Evolutionary conservation across 768 basidiomycete genomes (phyloP), one percentile per base, ranked within the genome.

Genomic region (Cantharellus cinnabarinus): DNA sequence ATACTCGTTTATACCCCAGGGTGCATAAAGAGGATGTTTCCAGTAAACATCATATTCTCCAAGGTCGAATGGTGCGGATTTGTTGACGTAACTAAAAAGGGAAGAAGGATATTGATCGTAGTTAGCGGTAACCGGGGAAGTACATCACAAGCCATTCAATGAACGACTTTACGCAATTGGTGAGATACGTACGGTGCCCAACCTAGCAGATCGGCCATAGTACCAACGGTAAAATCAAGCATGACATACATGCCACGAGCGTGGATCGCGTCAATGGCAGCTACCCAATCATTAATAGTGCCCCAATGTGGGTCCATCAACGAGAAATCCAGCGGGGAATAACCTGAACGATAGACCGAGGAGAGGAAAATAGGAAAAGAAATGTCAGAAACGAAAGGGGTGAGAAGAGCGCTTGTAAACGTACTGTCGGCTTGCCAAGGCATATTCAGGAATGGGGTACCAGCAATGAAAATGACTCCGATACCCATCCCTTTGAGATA

Each of bases 291-390:
- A 37, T 76, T 67, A 59, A 90, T 72, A 5, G 77, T 85, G 34
- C 91, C 91, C 81, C 85, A 94, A 66, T 95, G 91, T 42, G 91
- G 91, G 70, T 95, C 91, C 41, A 91, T 71, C 3, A 93, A 80
- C 55, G 80, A 81, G 65, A 94, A 89, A 68, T 95, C 91, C 61
- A 95, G 76, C 3, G 90, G 87, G 35, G 91, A 95, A 68, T 94
- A 95, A 70, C 89, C 89, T 88, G 59, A 29, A 29, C 10, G 44
- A 48, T 10, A 29, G 65, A 42, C 2, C n/a, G 4, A 50, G 52
- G 58, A 58, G 42, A 41, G 20, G 41, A 37, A 56, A 50, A 37
- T 41, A 39, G 15, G 78, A 48, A 48, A 1, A 10, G 29, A 10
- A 48, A 48, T 10, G 10, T 10, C 52, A 7, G 35, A 37, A 10